Conservation (phyloP, 129 eudicot genomes). For the Tagetes erecta region DNA sequence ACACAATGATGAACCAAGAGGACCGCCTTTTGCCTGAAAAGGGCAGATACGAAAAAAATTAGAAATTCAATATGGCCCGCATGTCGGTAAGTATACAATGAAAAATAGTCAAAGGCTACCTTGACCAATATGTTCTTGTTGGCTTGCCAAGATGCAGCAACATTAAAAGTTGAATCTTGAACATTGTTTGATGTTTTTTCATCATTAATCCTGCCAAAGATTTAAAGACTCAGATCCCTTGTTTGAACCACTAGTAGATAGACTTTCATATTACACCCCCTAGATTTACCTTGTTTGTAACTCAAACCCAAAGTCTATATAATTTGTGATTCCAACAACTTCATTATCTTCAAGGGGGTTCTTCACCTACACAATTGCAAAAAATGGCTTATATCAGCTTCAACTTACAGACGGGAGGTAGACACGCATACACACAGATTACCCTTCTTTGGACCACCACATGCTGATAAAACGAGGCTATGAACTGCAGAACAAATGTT, state of each 20-base stretch:
- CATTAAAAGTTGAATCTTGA: conserved; percentile 70
- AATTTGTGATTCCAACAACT: conserved; percentile 77
- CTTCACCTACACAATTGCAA: conserved; percentile 50
- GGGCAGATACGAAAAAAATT: background rate
- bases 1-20: conserved; percentile 68
- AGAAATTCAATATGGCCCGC: background rate
- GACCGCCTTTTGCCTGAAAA: conserved; percentile 71
- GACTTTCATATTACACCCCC: background rate
- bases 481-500: conserved; percentile 50
- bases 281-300: conserved; percentile 61
- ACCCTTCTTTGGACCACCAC: conserved; percentile 88
- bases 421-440: conserved; percentile 14
- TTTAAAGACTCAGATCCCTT: conserved; percentile 13
- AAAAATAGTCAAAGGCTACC: conserved; percentile 33
- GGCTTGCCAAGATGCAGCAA: conserved; percentile 97
- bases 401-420: background rate
- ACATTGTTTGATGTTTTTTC: conserved; percentile 42
- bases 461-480: conserved; percentile 89
- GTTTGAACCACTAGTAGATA: background rate
- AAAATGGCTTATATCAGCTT: conserved; percentile 25
- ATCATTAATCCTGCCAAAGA: conserved; percentile 49
- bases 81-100: background rate
- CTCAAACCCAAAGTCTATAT: conserved; percentile 87
- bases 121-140: conserved; percentile 76
- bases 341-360: conserved; percentile 68